Conservation (phyloP, 1,139 yeast species). For the Nakaseomyces sp. region DNA sequence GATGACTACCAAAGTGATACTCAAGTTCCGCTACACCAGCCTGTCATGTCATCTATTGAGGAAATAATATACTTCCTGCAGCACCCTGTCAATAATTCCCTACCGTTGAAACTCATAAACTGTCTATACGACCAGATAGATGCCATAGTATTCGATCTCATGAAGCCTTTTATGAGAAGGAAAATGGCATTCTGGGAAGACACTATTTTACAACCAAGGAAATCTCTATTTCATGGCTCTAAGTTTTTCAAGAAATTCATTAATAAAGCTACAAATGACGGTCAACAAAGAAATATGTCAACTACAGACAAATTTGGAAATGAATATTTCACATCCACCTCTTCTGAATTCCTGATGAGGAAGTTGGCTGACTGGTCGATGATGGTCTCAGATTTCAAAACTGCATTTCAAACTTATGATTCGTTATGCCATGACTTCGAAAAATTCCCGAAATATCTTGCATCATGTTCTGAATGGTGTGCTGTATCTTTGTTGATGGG, state of each 20-base stretch:
- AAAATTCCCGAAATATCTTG: conserved; percentile 42
- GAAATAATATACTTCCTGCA: conserved; percentile 72
- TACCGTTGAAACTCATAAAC: conserved; percentile 20
- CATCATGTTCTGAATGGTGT: conserved; percentile 83
- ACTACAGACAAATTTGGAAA: conserved; percentile 19
- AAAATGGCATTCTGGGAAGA: conserved; percentile 84
- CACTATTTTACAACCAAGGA: conserved; percentile 60
- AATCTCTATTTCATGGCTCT: conserved; percentile 34
- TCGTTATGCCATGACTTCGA: conserved; percentile 69
- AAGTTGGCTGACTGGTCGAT: conserved; percentile 89
- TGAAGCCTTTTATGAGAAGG: conserved; percentile 31
- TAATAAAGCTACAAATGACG: conserved; percentile 28
- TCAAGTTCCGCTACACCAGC: conserved; percentile 30
- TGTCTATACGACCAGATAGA: conserved; percentile 24
- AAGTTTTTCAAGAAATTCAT: conserved; percentile 27
- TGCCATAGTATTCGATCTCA: conserved; percentile 20
- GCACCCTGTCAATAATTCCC: conserved; percentile 29
- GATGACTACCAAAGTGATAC: conserved; percentile 13
- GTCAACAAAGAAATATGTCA: conserved; percentile 42
- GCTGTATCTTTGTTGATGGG: conserved; percentile 64
- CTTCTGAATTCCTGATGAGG: conserved; percentile 69
- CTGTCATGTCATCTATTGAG: conserved; percentile 44
- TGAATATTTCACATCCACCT: conserved; percentile 29
- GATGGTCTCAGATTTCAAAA: conserved; percentile 78
- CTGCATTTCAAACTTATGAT: conserved; percentile 80